Conservation (phyloP, 108 stramenopile species). For the Nitzschia sp. region DNA sequence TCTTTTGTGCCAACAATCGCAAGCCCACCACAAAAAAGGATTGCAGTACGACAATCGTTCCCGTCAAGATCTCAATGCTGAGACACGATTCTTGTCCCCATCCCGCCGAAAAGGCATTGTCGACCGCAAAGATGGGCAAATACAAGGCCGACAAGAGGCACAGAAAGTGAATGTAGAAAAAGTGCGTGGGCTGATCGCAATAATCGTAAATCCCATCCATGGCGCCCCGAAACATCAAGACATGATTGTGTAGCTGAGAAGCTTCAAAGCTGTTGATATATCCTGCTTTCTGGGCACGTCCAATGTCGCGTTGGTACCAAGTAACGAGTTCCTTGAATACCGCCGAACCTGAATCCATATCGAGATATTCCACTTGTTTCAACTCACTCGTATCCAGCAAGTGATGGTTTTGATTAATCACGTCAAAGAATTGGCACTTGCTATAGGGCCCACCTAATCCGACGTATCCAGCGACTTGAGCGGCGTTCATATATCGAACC, state of each 20-base stretch:
- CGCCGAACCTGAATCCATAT: conserved; percentile 36
- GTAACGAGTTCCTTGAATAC: conserved; percentile 13
- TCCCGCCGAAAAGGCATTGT: conserved; percentile 3
- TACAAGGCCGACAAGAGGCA: conserved; percentile 39
- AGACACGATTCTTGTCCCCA: neutral
- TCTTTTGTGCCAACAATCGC: conserved; percentile 30
- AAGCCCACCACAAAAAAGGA: conserved; percentile 36
- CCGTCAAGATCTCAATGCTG: conserved; percentile 4
- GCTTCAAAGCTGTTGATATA: conserved; percentile 13
- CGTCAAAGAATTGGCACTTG: conserved; percentile 33
- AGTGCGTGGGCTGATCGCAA: conserved; percentile 40
- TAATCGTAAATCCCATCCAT: conserved; percentile 33
- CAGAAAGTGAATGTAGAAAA: conserved; percentile 57
- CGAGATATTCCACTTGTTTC: conserved; percentile 17
- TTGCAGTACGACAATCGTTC: conserved; percentile 31
- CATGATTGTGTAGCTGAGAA: conserved; percentile 16
- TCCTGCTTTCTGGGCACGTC: neutral
- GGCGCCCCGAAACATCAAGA: conserved; percentile 8
- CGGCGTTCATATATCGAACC: conserved; percentile 51
- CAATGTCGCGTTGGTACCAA: conserved; percentile 29
- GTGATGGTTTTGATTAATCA: conserved; percentile 23
- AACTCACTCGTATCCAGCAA: conserved; percentile 39
- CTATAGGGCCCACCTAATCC: conserved; percentile 36
- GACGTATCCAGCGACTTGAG: conserved; percentile 48
- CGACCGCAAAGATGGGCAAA: conserved; percentile 46